phyloP scores from a whole-genome alignment of 352 stramenopile genomes.

The Phytophthora colocasiae region DNA sequence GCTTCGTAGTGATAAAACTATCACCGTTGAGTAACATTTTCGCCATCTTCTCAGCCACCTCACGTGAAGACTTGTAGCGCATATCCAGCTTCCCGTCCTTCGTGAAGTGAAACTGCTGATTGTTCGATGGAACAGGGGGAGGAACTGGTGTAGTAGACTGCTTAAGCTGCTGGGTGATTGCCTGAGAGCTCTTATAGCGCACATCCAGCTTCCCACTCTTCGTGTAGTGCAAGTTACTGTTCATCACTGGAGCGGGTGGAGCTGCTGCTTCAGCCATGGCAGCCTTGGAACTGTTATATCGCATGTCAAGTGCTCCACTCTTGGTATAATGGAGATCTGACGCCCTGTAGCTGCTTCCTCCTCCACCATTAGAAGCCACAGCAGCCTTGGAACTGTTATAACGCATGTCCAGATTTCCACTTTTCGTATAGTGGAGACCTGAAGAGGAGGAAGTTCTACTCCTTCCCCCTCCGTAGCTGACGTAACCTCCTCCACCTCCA shows the following conservation, averaged over 20 bases:
- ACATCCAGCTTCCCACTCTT: constrained; percentile 33
- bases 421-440: constrained; percentile 34
- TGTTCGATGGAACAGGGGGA: constrained; percentile 11
- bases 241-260: constrained; percentile 3
- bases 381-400: constrained; percentile 29
- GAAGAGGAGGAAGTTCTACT: constrained; percentile 8
- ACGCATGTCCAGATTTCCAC: constrained; percentile 30
- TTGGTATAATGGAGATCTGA: constrained; percentile 36
- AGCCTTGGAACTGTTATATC: constrained; percentile 35
- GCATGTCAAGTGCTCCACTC: constrained; percentile 32
- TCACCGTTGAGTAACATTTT: constrained; percentile 22
- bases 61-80: constrained; percentile 34
- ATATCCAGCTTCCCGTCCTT: constrained; percentile 36
- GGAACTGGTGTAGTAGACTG: constrained; percentile 4
- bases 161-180: constrained; percentile 17
- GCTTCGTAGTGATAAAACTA: constrained; percentile 11
- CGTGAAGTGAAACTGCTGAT: constrained; percentile 24
- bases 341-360: constrained; percentile 2
- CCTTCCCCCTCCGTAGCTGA: constrained; percentile 11
- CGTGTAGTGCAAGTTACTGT: constrained; percentile 34
- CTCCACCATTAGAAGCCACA: not conserved
- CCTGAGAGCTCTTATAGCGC: constrained; percentile 33
- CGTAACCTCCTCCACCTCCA: not conserved
- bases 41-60: constrained; percentile 32
- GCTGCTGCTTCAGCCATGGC: constrained; percentile 12